Percentiles rank a stretch among this genome's conserved stretches.
phyloP scores from a whole-genome alignment of 331 rosid species.

The Rosa hybrid region DNA sequence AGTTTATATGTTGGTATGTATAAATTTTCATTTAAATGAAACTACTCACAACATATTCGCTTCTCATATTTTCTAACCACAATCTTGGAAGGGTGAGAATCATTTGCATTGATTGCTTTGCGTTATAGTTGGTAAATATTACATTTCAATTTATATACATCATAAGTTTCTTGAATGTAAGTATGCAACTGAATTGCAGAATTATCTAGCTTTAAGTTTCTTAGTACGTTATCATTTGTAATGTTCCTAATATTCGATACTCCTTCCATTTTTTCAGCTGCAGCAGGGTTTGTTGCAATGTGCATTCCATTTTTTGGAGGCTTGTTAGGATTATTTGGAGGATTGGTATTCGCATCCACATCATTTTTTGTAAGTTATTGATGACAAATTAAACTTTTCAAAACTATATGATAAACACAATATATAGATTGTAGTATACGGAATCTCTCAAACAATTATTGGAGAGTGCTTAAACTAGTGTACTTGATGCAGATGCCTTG shows the following conservation, averaged over 20 bases:
- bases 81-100: background rate
- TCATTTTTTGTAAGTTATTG: slow-evolving; percentile 54
- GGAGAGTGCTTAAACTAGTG: background rate
- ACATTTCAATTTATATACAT: too few species aligned
- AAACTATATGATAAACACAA: background rate
- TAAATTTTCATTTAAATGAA: background rate
- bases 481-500: slow-evolving; percentile 35
- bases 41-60: background rate
- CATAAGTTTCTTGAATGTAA: background rate
- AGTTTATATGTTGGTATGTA: slow-evolving; percentile 52
- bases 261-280: slow-evolving; percentile 21
- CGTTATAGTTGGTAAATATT: background rate
- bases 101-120: background rate
- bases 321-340: slow-evolving; percentile 70
- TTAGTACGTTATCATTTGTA: background rate
- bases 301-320: slow-evolving; percentile 81
- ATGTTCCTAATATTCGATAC: background rate
- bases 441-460: background rate
- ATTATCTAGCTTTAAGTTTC: background rate
- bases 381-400: background rate
- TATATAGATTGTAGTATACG: background rate
- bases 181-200: background rate
- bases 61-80: too few species aligned
- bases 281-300: slow-evolving; percentile 43
- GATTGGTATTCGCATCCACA: slow-evolving; percentile 66